Percentiles rank a stretch among this genome's conserved stretches.
Conservation (phyloP, 1,284 basidiomycete genomes). For the Ustilago lituana region DNA sequence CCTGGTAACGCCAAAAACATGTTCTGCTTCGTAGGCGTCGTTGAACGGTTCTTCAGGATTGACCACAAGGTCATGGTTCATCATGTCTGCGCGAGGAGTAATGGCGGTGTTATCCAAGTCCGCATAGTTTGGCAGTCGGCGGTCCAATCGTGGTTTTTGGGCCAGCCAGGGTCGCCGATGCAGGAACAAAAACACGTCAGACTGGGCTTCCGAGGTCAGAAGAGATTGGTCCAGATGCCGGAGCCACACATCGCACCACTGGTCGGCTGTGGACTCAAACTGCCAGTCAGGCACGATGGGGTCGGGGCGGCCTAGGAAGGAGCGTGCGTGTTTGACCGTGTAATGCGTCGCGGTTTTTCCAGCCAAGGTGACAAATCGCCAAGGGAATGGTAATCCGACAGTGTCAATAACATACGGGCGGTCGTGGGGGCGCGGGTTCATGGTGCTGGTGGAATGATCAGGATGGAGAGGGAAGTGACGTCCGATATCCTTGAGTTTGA, state of each 20-base stretch:
- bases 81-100: neutral
- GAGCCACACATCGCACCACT: conserved; percentile 10
- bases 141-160: neutral
- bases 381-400: conserved; percentile 4
- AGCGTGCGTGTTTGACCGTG: neutral
- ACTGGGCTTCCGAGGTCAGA: neutral
- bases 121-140: neutral
- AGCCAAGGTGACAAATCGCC: conserved; percentile 1
- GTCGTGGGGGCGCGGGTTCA: conserved; percentile 11
- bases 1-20: neutral
- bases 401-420: conserved; percentile 16
- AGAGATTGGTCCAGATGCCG: neutral
- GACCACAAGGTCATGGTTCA: neutral
- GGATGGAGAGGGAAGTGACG: conserved; percentile 1
- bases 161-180: conserved; percentile 3
- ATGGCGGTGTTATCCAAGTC: neutral
- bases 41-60: neutral
- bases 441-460: conserved; percentile 7
- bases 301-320: neutral
- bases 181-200: neutral
- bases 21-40: neutral
- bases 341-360: neutral
- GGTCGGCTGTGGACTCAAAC: neutral
- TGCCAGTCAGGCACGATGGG: conserved; percentile 8
- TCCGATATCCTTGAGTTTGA: neutral